These are phyloP conservation scores for Suillus plorans DNA, from an alignment of 768 basidiomycete genomes.

Conservation along the genomic window DNA sequence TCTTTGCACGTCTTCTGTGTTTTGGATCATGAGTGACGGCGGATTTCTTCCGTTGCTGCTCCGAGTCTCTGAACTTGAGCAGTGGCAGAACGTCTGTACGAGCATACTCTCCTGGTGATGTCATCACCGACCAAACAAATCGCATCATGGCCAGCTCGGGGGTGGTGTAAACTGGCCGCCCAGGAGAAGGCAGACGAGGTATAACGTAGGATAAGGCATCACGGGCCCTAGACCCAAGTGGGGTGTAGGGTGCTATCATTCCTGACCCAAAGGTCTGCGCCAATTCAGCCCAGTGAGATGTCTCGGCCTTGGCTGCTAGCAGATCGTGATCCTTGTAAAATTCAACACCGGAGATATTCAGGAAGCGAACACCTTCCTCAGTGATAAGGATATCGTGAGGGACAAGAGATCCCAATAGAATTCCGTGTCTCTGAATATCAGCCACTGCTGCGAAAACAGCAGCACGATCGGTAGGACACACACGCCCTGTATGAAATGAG, in stretches of 20 bases:
- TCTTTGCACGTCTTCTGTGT: neutral
- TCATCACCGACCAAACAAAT: constrained; percentile 22
- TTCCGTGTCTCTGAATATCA: constrained; percentile 31
- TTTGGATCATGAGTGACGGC: neutral
- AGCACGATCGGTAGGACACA: constrained; percentile 24
- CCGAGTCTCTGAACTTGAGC: neutral
- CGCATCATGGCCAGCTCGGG: constrained; percentile 20
- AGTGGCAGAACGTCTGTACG: neutral
- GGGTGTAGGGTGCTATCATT: neutral
- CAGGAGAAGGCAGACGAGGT: constrained; percentile 27
- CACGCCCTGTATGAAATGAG: constrained; percentile 19
- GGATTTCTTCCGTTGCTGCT: neutral
- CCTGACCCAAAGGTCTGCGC: constrained; percentile 18
- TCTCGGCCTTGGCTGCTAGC: constrained; percentile 22
- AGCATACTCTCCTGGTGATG: constrained; percentile 12
- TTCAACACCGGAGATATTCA: constrained; percentile 16
- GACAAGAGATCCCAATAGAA: constrained; percentile 17
- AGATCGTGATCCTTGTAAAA: constrained; percentile 23
- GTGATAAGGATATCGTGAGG: constrained; percentile 29
- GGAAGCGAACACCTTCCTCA: constrained; percentile 28
- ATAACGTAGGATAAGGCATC: constrained; percentile 20
- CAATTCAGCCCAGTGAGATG: constrained; percentile 18
- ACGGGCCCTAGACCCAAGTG: constrained; percentile 3
- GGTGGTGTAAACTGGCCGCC: constrained; percentile 16
- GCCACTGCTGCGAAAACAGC: constrained; percentile 30